phyloP scores from a whole-genome alignment of 352 stramenopile genomes.

The Pythium chondricola region DNA sequence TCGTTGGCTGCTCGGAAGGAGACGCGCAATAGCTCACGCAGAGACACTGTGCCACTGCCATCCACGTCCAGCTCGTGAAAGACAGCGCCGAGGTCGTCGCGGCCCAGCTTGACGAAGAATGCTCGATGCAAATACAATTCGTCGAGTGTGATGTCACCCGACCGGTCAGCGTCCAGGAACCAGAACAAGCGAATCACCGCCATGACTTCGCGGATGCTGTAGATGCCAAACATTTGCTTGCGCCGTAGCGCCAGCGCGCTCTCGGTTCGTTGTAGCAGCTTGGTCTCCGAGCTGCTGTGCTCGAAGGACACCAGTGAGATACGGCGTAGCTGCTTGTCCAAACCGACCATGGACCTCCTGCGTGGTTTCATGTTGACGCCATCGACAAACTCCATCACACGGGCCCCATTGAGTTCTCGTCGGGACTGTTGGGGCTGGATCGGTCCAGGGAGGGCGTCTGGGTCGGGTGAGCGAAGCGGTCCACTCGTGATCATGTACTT shows the following conservation, averaged over 20 bases:
- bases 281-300: neutral
- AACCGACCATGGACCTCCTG: neutral
- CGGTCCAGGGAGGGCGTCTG: too few relatives aligned
- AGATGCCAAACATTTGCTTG: constrained; percentile 11
- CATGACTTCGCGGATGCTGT: constrained; percentile 16
- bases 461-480: too few relatives aligned
- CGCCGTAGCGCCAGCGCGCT: neutral
- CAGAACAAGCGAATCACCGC: constrained; percentile 17
- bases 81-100: constrained; percentile 8
- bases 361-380: neutral
- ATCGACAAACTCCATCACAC: neutral
- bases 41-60: constrained; percentile 2
- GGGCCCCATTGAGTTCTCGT: neutral
- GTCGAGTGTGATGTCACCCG: constrained; percentile 5
- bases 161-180: constrained; percentile 12
- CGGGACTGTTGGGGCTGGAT: neutral
- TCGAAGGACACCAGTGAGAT: constrained; percentile 3
- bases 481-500: too few relatives aligned
- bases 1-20: constrained; percentile 9
- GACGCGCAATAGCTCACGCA: constrained; percentile 9
- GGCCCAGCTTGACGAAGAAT: constrained; percentile 11
- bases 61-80: constrained; percentile 13
- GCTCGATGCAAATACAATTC: constrained; percentile 4
- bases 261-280: neutral
- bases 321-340: constrained; percentile 3